Conservation (phyloP, 495 filamentous ascomycete genomes). For the Aspergillus sclerotioniger region DNA sequence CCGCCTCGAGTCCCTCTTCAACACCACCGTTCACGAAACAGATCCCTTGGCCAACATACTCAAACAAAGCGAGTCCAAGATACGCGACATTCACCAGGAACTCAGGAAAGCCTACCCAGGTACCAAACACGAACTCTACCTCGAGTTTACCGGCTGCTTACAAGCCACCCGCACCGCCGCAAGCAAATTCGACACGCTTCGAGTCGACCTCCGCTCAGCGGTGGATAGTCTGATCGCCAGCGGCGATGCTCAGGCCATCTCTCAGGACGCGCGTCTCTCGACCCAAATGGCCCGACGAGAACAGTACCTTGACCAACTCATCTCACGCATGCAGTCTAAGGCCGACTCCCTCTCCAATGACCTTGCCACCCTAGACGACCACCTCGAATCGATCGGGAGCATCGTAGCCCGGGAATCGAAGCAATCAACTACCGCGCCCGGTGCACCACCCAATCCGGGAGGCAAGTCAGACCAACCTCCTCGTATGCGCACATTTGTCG, state of each 20-base stretch:
- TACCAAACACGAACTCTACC: conserved; percentile 37
- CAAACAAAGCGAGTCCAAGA: conserved; percentile 37
- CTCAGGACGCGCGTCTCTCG: conserved; percentile 32
- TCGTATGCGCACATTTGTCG: neutral
- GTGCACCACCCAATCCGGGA: neutral
- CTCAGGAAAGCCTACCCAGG: conserved; percentile 34
- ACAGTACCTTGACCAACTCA: conserved; percentile 40
- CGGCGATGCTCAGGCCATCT: conserved; percentile 13
- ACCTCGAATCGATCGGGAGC: conserved; percentile 39
- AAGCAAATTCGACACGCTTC: conserved; percentile 40
- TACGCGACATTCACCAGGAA: conserved; percentile 30
- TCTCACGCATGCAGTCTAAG: conserved; percentile 35
- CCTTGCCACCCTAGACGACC: conserved; percentile 42
- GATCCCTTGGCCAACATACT: conserved; percentile 27
- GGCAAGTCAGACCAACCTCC: neutral
- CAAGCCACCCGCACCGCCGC: conserved; percentile 34
- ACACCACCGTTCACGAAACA: conserved; percentile 32
- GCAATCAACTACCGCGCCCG: neutral
- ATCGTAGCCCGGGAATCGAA: conserved; percentile 28
- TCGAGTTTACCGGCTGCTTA: conserved; percentile 43
- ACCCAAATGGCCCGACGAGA: conserved; percentile 36
- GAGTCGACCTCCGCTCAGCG: conserved; percentile 41
- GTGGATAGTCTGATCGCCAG: conserved; percentile 39
- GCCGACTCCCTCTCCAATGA: conserved; percentile 34
- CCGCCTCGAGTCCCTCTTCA: conserved; percentile 35